Conservation (phyloP, 495 filamentous ascomycete species). For the Achaetomiella virescens region DNA sequence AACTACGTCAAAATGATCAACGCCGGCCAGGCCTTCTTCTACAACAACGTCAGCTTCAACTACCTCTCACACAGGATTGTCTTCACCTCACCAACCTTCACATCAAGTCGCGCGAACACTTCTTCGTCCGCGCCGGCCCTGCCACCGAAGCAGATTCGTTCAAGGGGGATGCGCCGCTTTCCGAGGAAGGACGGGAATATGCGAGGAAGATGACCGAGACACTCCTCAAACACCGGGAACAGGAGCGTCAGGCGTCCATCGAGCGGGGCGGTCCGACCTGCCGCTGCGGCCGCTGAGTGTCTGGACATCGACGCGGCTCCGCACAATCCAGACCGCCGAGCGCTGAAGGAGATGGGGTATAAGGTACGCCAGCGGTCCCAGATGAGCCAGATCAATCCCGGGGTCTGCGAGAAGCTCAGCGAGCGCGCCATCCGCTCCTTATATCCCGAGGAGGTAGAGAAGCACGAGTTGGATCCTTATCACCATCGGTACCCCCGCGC, state of each 20-base stretch:
- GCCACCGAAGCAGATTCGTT: constrained; percentile 75
- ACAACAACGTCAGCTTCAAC: constrained; percentile 93
- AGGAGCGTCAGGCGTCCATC: constrained; percentile 64
- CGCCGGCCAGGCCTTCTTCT: constrained; percentile 81
- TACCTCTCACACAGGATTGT: constrained; percentile 95
- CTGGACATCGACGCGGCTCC: constrained; percentile 88
- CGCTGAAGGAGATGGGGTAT: constrained; percentile 72
- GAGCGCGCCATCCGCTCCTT: constrained; percentile 68
- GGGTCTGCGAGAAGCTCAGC: constrained; percentile 84
- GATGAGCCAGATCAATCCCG: constrained; percentile 94
- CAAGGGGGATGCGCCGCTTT: constrained; percentile 81
- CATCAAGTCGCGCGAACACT: constrained; percentile 87
- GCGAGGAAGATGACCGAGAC: constrained; percentile 81
- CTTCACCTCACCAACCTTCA: constrained; percentile 94
- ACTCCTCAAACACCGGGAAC: constrained; percentile 71
- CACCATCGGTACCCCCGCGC: constrained; percentile 95
- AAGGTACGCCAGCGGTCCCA: constrained; percentile 85
- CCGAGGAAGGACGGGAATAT: constrained; percentile 75
- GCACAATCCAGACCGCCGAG: constrained; percentile 86
- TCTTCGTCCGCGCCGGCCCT: constrained; percentile 76
- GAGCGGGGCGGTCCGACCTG: constrained; percentile 59
- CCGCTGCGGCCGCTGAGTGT: constrained; percentile 76
- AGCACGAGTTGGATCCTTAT: constrained; percentile 92
- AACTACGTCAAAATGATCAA: constrained; percentile 99
- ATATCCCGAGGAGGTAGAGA: constrained; percentile 83